These are phyloP conservation scores for Agrostemma githago DNA, from an alignment of 148 eudicot genomes.

Conservation along the genomic window DNA sequence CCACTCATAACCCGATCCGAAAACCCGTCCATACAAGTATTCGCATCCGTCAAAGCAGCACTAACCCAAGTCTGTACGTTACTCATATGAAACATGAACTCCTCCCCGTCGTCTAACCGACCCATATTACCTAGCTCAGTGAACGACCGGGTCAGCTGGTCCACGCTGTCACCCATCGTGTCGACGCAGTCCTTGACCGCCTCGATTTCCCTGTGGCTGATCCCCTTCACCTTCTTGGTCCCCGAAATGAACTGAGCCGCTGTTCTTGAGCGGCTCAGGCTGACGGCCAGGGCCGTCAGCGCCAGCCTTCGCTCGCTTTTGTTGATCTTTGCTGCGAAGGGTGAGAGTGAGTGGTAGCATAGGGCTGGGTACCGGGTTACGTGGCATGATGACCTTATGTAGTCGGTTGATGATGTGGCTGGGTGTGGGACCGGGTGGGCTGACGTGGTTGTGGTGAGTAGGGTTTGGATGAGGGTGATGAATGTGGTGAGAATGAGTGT, in stretches of 20 bases:
- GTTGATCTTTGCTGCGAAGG: slow-evolving; percentile 36
- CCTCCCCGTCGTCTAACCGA: slow-evolving; percentile 22
- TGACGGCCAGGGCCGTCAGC: slow-evolving; percentile 47
- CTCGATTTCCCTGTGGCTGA: slow-evolving; percentile 37
- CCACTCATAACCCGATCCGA: slow-evolving; percentile 23
- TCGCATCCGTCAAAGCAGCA: slow-evolving; percentile 47
- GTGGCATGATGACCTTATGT: slow-evolving; percentile 55
- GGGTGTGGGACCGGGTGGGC: background rate
- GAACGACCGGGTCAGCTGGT: slow-evolving; percentile 47
- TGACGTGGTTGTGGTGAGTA: slow-evolving; percentile 11
- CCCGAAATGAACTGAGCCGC: slow-evolving; percentile 32
- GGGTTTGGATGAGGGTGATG: background rate
- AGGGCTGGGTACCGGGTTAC: slow-evolving; percentile 57
- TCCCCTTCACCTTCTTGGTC: slow-evolving; percentile 21
- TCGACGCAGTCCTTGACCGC: slow-evolving; percentile 57
- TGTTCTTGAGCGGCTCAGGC: slow-evolving; percentile 39
- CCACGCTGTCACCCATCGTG: slow-evolving; percentile 43
- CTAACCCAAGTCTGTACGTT: slow-evolving; percentile 71
- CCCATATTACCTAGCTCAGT: slow-evolving; percentile 41
- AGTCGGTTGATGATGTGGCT: slow-evolving; percentile 24
- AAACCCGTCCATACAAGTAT: slow-evolving; percentile 56
- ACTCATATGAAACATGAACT: slow-evolving; percentile 56
- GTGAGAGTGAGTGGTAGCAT: slow-evolving; percentile 50
- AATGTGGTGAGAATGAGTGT: slow-evolving; percentile 1
- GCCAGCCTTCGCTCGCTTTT: slow-evolving; percentile 42